A percentile compares a stretch with the other conserved stretches of the same genome.
phyloP scores from a whole-genome alignment of 73 alveolate genomes.

The Paraurostyla sp. region DNA sequence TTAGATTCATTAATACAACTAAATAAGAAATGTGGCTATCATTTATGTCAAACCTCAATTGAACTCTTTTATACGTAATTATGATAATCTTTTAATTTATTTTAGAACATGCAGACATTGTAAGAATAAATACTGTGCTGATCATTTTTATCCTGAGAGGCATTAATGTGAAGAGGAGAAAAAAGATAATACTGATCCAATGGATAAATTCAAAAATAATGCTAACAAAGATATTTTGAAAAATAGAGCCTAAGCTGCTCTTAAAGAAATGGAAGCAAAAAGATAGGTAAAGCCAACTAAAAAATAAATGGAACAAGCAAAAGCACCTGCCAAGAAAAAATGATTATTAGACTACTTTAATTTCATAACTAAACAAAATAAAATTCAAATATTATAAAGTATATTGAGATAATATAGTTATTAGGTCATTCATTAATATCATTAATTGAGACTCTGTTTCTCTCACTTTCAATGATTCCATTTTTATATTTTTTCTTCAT shows the following conservation, averaged over 20 bases:
- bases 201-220: neutral
- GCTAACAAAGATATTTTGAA: neutral
- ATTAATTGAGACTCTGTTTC: neutral
- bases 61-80: slow-evolving; percentile 51
- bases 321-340: neutral
- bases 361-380: slow-evolving; percentile 10
- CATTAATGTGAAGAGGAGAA: slow-evolving; percentile 53
- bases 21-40: slow-evolving; percentile 16
- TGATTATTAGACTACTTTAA: neutral
- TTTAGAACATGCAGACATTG: slow-evolving; percentile 36
- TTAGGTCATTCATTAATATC: neutral
- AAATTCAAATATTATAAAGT: neutral
- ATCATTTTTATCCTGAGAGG: slow-evolving; percentile 14
- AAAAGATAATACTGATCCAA: neutral
- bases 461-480: neutral
- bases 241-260: slow-evolving; percentile 43
- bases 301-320: slow-evolving; percentile 13
- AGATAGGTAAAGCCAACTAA: slow-evolving; percentile 51
- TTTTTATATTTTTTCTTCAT: neutral
- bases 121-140: slow-evolving; percentile 45
- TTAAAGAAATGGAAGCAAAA: slow-evolving; percentile 39
- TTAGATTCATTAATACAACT: neutral
- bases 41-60: neutral
- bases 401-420: neutral
- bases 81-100: no score